Percentiles rank a stretch among this genome's conserved stretches.
Conservation (phyloP, 2,329 filamentous ascomycete species). For the Leptosphaerulina australis region DNA sequence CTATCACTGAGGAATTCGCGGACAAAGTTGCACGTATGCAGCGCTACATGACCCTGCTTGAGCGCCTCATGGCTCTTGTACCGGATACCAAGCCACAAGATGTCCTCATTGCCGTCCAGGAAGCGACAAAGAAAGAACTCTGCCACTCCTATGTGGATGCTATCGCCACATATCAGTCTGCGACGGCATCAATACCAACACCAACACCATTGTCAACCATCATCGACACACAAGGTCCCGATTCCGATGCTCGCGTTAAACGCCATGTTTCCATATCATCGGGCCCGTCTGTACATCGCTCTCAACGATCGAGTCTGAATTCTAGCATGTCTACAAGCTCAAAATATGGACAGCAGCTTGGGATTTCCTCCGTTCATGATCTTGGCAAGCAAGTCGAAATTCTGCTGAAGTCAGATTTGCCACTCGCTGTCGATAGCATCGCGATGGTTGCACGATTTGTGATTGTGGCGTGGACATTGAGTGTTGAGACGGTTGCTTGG, state of each 20-base stretch:
- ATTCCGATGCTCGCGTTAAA: constrained; percentile 11
- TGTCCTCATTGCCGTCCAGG: constrained; percentile 26
- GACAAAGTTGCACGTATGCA: constrained; percentile 39
- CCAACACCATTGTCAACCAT: not conserved
- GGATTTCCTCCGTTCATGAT: constrained; percentile 22
- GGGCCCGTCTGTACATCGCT: constrained; percentile 4
- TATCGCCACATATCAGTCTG: constrained; percentile 12
- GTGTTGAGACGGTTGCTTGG: constrained; percentile 36
- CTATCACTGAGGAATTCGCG: constrained; percentile 24
- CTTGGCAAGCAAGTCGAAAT: constrained; percentile 35
- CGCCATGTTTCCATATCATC: constrained; percentile 6
- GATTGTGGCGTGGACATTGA: constrained; percentile 42
- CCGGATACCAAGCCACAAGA: constrained; percentile 30
- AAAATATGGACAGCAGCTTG: not conserved
- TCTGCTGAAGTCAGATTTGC: constrained; percentile 35
- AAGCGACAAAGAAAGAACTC: constrained; percentile 31
- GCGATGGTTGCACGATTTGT: constrained; percentile 37
- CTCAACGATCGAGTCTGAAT: constrained; percentile 18
- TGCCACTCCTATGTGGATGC: constrained; percentile 32
- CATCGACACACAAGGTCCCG: constrained; percentile 8
- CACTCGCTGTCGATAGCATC: constrained; percentile 32
- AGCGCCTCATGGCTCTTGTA: constrained; percentile 38
- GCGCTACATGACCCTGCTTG: constrained; percentile 37
- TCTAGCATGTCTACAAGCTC: not conserved
- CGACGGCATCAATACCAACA: not conserved